phyloP scores from a whole-genome alignment of 2,329 filamentous ascomycete species.

The Phialophora expanda region DNA sequence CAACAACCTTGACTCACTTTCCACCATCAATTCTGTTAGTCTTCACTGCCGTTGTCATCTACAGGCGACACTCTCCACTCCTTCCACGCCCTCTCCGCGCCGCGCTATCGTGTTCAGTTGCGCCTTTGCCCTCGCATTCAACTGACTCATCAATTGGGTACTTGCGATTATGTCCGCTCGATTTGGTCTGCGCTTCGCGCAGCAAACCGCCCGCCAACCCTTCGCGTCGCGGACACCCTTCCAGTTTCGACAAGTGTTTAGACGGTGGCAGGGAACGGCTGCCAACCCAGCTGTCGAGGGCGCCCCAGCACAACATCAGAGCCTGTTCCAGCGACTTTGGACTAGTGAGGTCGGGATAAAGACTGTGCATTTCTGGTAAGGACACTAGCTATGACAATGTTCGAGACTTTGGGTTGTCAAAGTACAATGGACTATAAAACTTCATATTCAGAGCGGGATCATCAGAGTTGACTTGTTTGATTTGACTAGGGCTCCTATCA shows the following conservation, averaged over 20 bases:
- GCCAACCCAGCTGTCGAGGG: slow-evolving; percentile 52
- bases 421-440: neutral
- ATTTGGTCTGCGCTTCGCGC: slow-evolving; percentile 63
- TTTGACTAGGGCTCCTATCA: slow-evolving; percentile 78
- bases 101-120: neutral
- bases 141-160: slow-evolving; percentile 2
- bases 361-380: slow-evolving; percentile 98
- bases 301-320: slow-evolving; percentile 51
- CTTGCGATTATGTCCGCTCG: slow-evolving; percentile 59
- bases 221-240: slow-evolving; percentile 46
- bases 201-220: slow-evolving; percentile 58
- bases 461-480: slow-evolving; percentile 14
- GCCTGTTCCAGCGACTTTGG: slow-evolving; percentile 76
- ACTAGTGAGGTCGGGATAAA: slow-evolving; percentile 80
- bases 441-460: neutral
- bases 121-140: neutral
- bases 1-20: slow-evolving; percentile 17
- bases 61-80: slow-evolving; percentile 28
- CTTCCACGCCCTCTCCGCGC: slow-evolving; percentile 18
- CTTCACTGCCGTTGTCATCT: neutral
- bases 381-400: slow-evolving; percentile 24
- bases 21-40: neutral
- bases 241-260: slow-evolving; percentile 56
- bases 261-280: slow-evolving; percentile 74
- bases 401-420: neutral